These are phyloP conservation scores for Coccomyxa sp. DNA, from an alignment of 139 green algal species.

Conservation along the genomic window DNA sequence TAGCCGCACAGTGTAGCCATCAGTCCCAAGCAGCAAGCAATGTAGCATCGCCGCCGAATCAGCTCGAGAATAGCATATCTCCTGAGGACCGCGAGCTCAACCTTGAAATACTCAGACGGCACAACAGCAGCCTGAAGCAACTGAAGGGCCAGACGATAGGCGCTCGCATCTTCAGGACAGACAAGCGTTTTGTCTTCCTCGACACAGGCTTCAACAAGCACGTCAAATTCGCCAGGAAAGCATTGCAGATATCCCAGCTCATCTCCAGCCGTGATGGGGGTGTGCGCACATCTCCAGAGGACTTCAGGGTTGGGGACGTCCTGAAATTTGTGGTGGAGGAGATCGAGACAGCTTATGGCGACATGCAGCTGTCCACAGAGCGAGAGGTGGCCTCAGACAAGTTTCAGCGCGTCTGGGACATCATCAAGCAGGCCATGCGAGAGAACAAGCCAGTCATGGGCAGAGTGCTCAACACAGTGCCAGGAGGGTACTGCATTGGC, in stretches of 20 bases:
- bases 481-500: slow-evolving; percentile 30
- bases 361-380: slow-evolving; percentile 27
- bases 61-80: no score
- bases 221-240: slow-evolving; percentile 16
- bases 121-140: slow-evolving; percentile 16
- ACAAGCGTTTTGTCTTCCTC: slow-evolving; percentile 13
- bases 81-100: no score
- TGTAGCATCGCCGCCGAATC: no score
- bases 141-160: slow-evolving; percentile 19
- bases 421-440: slow-evolving; percentile 12
- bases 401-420: not conserved
- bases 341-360: slow-evolving; percentile 28
- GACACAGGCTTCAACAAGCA: slow-evolving; percentile 23
- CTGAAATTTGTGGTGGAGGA: slow-evolving; percentile 27
- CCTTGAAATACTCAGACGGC: no score
- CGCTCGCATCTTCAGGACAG: slow-evolving; percentile 7
- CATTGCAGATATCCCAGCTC: slow-evolving; percentile 2
- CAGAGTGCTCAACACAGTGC: slow-evolving; percentile 33
- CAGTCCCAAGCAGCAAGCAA: no score
- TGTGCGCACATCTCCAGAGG: not conserved
- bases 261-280: not conserved
- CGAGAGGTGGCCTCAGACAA: slow-evolving; percentile 4
- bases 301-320: slow-evolving; percentile 28
- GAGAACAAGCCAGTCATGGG: slow-evolving; percentile 23
- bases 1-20: no score